Percentiles rank a stretch among this genome's conserved stretches.
phyloP scores from a whole-genome alignment of 257 asterid genomes.

The Rhazya stricta region DNA sequence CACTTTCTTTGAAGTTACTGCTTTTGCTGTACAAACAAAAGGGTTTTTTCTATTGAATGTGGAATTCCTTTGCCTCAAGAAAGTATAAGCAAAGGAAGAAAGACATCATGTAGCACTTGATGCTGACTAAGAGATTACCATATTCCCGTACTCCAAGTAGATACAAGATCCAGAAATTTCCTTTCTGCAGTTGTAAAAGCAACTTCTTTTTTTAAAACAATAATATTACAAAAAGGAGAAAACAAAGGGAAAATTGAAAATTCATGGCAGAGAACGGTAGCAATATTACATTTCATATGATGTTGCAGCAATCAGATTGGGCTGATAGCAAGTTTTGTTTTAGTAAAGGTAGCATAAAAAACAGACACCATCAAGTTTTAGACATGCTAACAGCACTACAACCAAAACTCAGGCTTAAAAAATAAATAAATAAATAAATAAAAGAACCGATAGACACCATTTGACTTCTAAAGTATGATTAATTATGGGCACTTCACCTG shows the following conservation, averaged over 20 bases:
- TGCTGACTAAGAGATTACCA: neutral
- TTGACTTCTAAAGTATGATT: constrained; percentile 14
- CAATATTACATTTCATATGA: too few relatives aligned
- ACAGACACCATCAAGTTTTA: neutral
- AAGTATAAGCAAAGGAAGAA: neutral
- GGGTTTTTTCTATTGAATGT: neutral
- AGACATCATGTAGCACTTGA: neutral
- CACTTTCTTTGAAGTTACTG: neutral
- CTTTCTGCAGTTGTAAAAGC: neutral
- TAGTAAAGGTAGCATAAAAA: too few relatives aligned
- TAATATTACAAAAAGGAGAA: neutral
- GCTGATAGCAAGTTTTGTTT: too few relatives aligned
- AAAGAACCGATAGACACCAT: too few relatives aligned
- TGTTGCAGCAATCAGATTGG: neutral
- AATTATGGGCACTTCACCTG: constrained; percentile 44
- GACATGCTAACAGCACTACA: neutral
- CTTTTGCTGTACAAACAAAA: neutral
- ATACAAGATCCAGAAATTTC: neutral
- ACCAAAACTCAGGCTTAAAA: neutral
- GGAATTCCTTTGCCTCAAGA: neutral
- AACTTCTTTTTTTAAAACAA: neutral
- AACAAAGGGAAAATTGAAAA: neutral
- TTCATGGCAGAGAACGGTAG: neutral
- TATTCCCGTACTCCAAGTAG: neutral
- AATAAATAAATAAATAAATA: too few relatives aligned